Percentiles rank a stretch among this genome's conserved stretches.
phyloP scores from a whole-genome alignment of 2,329 filamentous ascomycete genomes.

The Cordyceps tenuipes region DNA sequence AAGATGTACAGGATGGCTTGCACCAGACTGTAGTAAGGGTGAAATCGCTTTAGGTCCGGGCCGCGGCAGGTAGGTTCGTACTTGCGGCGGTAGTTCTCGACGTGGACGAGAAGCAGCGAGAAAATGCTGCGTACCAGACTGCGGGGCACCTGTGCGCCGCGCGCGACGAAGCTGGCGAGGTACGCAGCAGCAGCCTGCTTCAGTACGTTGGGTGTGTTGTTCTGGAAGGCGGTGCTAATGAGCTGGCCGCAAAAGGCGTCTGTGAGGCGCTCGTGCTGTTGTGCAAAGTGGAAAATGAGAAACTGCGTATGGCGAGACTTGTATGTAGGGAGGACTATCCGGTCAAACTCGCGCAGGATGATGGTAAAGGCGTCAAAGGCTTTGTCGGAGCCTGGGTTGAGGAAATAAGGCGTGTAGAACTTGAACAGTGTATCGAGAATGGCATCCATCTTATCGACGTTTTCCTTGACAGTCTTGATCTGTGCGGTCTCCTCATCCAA shows the following conservation, averaged over 20 bases:
- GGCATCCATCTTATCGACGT: conserved; percentile 83
- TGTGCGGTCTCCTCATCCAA: conserved; percentile 54
- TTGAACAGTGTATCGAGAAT: conserved; percentile 83
- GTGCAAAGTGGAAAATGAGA: conserved; percentile 89
- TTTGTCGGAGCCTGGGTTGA: conserved; percentile 56
- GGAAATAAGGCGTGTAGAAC: conserved; percentile 68
- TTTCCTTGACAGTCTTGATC: conserved; percentile 66
- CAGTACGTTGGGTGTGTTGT: conserved; percentile 60
- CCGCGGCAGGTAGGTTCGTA: conserved; percentile 70
- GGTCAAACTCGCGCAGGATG: conserved; percentile 76
- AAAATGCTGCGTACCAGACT: conserved; percentile 77
- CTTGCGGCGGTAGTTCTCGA: conserved; percentile 64
- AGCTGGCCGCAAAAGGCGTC: conserved; percentile 77
- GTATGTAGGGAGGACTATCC: conserved; percentile 82
- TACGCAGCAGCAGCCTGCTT: conserved; percentile 86
- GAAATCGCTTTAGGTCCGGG: conserved; percentile 76
- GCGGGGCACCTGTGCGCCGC: conserved; percentile 72
- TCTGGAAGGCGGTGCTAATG: conserved; percentile 39
- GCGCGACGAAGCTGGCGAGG: conserved; percentile 86
- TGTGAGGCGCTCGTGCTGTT: conserved; percentile 68
- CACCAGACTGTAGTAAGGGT: conserved; percentile 78
- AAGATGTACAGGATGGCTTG: conserved; percentile 91
- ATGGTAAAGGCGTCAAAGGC: conserved; percentile 69
- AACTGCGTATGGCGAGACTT: conserved; percentile 93
- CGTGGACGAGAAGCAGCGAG: conserved; percentile 64